Conservation (phyloP, 768 basidiomycete genomes). For the Cubamyces lactineus region DNA sequence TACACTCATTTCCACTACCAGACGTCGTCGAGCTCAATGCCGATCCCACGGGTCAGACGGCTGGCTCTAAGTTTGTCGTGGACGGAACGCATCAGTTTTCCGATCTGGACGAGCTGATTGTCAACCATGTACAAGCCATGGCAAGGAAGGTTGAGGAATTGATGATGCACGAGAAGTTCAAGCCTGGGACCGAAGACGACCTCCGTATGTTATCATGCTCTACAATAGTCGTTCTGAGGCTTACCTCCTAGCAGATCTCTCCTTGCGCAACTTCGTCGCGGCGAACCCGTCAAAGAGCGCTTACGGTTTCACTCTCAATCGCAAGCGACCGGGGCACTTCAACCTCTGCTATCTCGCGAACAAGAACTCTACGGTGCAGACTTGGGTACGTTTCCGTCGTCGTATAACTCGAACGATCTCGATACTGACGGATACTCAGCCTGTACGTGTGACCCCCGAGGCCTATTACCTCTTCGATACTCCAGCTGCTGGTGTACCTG, state of each 20-base stretch:
- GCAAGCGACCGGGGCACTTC: conserved; percentile 91
- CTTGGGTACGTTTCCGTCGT: conserved; percentile 78
- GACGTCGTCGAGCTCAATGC: conserved; percentile 84
- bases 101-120: conserved; percentile 95
- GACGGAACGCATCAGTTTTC: conserved; percentile 82
- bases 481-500: conserved; percentile 86
- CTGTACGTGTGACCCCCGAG: conserved; percentile 84
- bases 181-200: conserved; percentile 83
- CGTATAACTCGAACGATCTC: too few species aligned
- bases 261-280: conserved; percentile 85
- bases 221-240: neutral
- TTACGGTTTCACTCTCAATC: conserved; percentile 93
- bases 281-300: conserved; percentile 94
- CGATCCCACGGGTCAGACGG: conserved; percentile 68
- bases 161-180: conserved; percentile 95
- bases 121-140: conserved; percentile 95
- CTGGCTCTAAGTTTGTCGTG: conserved; percentile 68
- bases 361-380: conserved; percentile 86
- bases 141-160: conserved; percentile 91
- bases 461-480: conserved; percentile 91
- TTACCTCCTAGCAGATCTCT: conserved; percentile 59
- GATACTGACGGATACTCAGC: conserved; percentile 49
- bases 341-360: conserved; percentile 92
- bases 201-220: conserved; percentile 66
- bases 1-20: conserved; percentile 35